Evolutionary conservation across 2,329 filamentous ascomycete species (phyloP).

Genomic region (Cercospora sesami): DNA sequence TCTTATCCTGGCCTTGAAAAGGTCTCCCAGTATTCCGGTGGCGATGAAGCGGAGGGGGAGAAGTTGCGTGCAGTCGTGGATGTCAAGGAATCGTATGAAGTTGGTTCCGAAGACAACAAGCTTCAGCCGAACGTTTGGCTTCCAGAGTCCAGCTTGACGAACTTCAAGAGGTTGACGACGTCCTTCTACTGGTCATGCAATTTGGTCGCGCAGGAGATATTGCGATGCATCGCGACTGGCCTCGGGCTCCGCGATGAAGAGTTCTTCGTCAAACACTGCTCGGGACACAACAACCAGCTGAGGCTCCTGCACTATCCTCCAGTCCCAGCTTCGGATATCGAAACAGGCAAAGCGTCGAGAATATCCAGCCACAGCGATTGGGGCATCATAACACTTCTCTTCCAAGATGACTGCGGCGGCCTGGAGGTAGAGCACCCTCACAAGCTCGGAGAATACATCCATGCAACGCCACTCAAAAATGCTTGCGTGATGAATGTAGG

Average conservation of each 20-base stretch:
- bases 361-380: conserved; percentile 47
- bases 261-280: conserved; percentile 23
- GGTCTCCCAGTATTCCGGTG: conserved; percentile 12
- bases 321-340: conserved; percentile 35
- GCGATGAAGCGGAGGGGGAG: conserved; percentile 9
- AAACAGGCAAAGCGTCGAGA: conserved; percentile 37
- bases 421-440: conserved; percentile 43
- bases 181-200: conserved; percentile 40
- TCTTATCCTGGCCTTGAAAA: conserved; percentile 34
- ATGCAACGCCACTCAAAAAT: conserved; percentile 36
- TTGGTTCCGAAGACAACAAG: conserved; percentile 48
- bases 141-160: conserved; percentile 47
- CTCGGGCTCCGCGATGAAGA: conserved; percentile 35
- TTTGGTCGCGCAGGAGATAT: conserved; percentile 33
- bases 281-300: conserved; percentile 30
- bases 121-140: conserved; percentile 52
- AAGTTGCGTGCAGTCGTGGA: conserved; percentile 21
- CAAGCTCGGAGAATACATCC: conserved; percentile 33
- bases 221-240: conserved; percentile 40
- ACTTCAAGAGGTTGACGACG: conserved; percentile 42
- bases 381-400: conserved; percentile 45
- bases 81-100: conserved; percentile 46
- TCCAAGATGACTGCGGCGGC: conserved; percentile 46
- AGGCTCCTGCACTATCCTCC: conserved; percentile 44
- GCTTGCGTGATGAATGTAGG: conserved; percentile 45